phyloP scores from a whole-genome alignment of 768 basidiomycete species.

The Lentinula sp. region DNA sequence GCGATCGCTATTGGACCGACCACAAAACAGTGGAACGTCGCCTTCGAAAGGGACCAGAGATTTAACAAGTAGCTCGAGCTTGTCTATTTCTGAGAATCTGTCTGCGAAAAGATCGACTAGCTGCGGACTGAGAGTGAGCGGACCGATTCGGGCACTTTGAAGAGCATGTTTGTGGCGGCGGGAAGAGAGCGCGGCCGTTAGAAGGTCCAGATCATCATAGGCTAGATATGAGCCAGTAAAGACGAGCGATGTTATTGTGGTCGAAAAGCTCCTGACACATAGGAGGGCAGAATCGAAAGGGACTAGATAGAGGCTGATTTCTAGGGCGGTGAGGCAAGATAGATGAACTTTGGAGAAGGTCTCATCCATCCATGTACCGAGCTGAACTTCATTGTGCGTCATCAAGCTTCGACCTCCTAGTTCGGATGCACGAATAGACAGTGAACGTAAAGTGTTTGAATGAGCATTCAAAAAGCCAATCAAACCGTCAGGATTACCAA shows the following conservation, averaged over 20 bases:
- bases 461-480: conserved; percentile 30
- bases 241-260: conserved; percentile 26
- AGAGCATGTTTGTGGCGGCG: conserved; percentile 14
- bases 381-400: background rate
- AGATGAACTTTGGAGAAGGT: background rate
- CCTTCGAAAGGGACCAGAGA: conserved; percentile 25
- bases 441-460: conserved; percentile 24
- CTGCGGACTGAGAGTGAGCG: conserved; percentile 33
- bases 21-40: background rate
- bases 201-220: conserved; percentile 26
- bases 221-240: conserved; percentile 33
- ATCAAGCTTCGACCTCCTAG: conserved; percentile 22
- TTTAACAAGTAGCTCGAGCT: conserved; percentile 32
- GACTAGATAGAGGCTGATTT: conserved; percentile 28
- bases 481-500: conserved; percentile 34
- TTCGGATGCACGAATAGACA: conserved; percentile 37
- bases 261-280: conserved; percentile 26
- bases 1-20: background rate
- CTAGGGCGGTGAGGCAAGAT: conserved; percentile 15
- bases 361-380: conserved; percentile 4
- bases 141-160: conserved; percentile 29
- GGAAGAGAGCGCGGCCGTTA: conserved; percentile 18
- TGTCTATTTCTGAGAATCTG: conserved; percentile 25
- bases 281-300: conserved; percentile 28
- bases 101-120: conserved; percentile 34